Percentiles rank a stretch among this genome's conserved stretches.
Evolutionary conservation across 768 basidiomycete species (phyloP).

Genomic region (Tulasnella sp.): DNA sequence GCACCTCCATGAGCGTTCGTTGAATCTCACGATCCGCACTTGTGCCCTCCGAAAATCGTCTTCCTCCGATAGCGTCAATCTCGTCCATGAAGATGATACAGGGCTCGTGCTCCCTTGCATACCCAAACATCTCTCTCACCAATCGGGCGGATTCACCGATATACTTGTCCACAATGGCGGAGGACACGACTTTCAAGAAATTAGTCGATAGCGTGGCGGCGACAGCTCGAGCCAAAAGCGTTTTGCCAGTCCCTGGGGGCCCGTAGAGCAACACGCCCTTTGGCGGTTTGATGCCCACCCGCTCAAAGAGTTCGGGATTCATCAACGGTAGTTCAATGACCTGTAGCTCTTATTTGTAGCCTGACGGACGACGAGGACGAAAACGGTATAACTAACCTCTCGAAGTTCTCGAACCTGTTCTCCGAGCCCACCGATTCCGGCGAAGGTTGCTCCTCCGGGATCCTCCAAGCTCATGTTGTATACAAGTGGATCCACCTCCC

Average conservation of each 20-base stretch:
- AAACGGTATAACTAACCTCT: constrained; percentile 44
- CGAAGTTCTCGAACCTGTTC: constrained; percentile 96
- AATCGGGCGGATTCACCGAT: constrained; percentile 96
- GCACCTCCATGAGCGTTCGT: constrained; percentile 91
- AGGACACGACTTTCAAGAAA: constrained; percentile 97
- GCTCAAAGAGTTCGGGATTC: constrained; percentile 84
- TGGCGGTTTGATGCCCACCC: constrained; percentile 94
- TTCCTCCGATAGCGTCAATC: constrained; percentile 94
- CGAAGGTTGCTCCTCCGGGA: constrained; percentile 88
- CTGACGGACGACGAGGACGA: background rate
- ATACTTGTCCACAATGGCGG: constrained; percentile 96
- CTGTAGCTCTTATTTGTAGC: constrained; percentile 28
- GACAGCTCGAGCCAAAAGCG: constrained; percentile 84
- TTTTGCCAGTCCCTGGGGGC: constrained; percentile 95
- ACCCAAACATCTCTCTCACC: constrained; percentile 97
- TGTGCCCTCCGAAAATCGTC: constrained; percentile 85
- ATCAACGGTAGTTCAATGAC: constrained; percentile 92
- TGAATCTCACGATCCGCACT: constrained; percentile 98
- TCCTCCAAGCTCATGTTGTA: constrained; percentile 99
- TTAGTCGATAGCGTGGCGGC: constrained; percentile 93
- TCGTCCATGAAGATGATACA: constrained; percentile 99
- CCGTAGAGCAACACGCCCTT: constrained; percentile 95
- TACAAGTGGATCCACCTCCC: constrained; percentile 94
- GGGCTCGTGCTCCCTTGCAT: constrained; percentile 93
- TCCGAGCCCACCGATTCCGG: constrained; percentile 88